phyloP scores from a whole-genome alignment of 257 asterid species.

The Thymus quinquecostatus region DNA sequence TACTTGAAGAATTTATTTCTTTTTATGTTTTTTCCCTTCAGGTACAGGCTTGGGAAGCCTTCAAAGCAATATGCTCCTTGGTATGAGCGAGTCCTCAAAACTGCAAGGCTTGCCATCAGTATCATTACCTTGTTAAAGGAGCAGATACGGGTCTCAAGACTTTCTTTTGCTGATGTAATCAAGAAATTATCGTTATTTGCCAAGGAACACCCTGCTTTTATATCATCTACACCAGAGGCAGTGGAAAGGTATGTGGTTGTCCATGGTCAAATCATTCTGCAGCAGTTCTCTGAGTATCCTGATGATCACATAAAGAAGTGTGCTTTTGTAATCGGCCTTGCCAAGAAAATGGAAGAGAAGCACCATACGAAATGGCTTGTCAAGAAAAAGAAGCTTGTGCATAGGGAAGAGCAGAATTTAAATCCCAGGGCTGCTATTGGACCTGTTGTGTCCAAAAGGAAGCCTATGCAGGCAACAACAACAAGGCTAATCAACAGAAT shows the following conservation, averaged over 20 bases:
- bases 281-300: constrained; percentile 87
- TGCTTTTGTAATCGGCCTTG: constrained; percentile 71
- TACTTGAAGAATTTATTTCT: constrained; percentile 26
- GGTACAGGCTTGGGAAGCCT: constrained; percentile 97
- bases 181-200: constrained; percentile 67
- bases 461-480: constrained; percentile 96
- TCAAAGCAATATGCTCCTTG: constrained; percentile 92
- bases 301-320: constrained; percentile 73
- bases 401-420: constrained; percentile 53
- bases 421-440: constrained; percentile 89
- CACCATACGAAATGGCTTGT: constrained; percentile 95
- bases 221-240: constrained; percentile 60
- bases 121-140: constrained; percentile 80
- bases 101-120: constrained; percentile 76
- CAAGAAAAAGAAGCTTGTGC: constrained; percentile 79
- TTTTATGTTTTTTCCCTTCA: constrained; percentile 35
- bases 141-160: constrained; percentile 74
- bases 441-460: constrained; percentile 71
- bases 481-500: constrained; percentile 83
- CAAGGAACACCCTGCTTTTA: constrained; percentile 68
- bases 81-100: constrained; percentile 82
- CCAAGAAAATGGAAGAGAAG: constrained; percentile 84
- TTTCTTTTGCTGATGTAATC: constrained; percentile 79
- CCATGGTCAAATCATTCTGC: constrained; percentile 93
- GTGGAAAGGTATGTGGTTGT: constrained; percentile 90